Conservation (phyloP, 331 rosid genomes). For the Quercus tomentella region DNA sequence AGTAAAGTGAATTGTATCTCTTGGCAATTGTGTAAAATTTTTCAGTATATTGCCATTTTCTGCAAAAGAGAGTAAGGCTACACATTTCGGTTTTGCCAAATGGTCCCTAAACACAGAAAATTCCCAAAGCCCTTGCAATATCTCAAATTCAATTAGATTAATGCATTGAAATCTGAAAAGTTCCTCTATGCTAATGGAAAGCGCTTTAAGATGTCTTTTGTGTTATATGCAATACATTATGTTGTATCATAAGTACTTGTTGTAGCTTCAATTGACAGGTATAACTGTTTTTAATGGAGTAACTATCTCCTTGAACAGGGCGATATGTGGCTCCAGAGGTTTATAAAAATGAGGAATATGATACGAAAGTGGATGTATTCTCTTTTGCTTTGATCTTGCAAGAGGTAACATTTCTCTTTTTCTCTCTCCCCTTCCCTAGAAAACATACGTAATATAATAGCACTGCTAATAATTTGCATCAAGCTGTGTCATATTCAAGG, state of each 20-base stretch:
- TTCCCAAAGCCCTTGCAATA: too few species aligned
- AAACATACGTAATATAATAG: not conserved
- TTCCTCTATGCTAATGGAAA: too few species aligned
- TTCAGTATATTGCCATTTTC: conserved; percentile 9
- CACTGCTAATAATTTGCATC: conserved; percentile 5
- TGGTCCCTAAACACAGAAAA: too few species aligned
- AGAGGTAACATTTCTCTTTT: conserved; percentile 52
- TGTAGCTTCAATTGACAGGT: not conserved
- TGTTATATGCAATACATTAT: too few species aligned
- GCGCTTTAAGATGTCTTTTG: not conserved
- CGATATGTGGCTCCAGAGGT: conserved; percentile 96
- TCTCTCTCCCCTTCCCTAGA: not conserved
- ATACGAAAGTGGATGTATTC: conserved; percentile 84
- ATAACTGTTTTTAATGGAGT: conserved; percentile 14
- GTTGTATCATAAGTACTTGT: too few species aligned
- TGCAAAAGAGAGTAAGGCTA: not conserved
- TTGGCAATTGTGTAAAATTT: not conserved
- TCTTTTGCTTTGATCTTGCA: conserved; percentile 88
- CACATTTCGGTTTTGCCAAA: not conserved
- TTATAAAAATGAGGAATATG: conserved; percentile 74
- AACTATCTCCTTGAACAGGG: conserved; percentile 31
- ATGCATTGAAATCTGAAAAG: too few species aligned
- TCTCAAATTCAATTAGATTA: too few species aligned
- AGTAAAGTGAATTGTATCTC: too few species aligned
- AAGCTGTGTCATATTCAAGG: not conserved